Percentiles rank a stretch among this genome's conserved stretches.
phyloP scores from a whole-genome alignment of 805 yeast species.

The Kurtzmaniella fragi region DNA sequence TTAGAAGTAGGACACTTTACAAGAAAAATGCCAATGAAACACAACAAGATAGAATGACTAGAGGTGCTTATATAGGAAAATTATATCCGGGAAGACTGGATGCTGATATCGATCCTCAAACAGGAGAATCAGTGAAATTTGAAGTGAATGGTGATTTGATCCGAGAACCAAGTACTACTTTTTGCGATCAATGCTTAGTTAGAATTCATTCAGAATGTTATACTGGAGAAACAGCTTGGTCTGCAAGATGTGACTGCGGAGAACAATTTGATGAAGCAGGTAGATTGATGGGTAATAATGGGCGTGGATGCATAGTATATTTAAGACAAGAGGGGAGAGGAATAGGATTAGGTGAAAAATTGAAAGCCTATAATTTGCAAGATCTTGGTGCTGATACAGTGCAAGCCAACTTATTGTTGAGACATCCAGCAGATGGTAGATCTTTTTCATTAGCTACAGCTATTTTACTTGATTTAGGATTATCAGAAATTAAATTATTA shows the following conservation, averaged over 20 bases:
- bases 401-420: conserved; percentile 83
- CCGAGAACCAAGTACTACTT: conserved; percentile 25
- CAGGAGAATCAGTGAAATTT: conserved; percentile 23
- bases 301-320: conserved; percentile 93
- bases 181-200: conserved; percentile 53
- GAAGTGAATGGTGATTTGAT: conserved; percentile 26
- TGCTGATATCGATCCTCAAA: conserved; percentile 54
- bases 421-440: conserved; percentile 98
- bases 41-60: conserved; percentile 92
- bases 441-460: conserved; percentile 93
- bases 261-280: conserved; percentile 99
- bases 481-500: conserved; percentile 64
- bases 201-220: conserved; percentile 96
- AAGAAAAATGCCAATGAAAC: conserved; percentile 61
- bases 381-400: conserved; percentile 99
- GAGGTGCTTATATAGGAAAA: conserved; percentile 94
- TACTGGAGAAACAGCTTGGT: conserved; percentile 99
- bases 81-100: conserved; percentile 77
- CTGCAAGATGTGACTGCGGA: conserved; percentile 98
- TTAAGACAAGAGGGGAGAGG: conserved; percentile 98
- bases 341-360: conserved; percentile 95
- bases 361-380: conserved; percentile 94
- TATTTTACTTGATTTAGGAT: conserved; percentile 77
- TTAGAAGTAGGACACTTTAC: conserved; percentile 73
- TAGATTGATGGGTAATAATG: conserved; percentile 77